Percentiles rank a stretch among this genome's conserved stretches.
Evolutionary conservation across 2,329 filamentous ascomycete species (phyloP).

Genomic region (Domatiomyces globalis): DNA sequence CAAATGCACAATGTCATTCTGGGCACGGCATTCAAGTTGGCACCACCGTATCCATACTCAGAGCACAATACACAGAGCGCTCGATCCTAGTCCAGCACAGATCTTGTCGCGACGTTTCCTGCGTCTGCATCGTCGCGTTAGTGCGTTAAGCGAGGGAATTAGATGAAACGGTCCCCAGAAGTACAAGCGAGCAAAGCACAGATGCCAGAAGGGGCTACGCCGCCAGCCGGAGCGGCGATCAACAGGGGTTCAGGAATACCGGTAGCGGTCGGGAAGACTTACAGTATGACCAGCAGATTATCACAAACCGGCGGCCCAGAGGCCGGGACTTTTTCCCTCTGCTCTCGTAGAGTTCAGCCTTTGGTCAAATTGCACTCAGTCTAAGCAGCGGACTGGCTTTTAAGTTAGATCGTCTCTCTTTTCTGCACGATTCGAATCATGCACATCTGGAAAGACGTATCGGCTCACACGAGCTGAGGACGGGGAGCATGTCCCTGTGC

Average conservation of each 20-base stretch:
- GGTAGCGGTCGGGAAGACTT: not conserved
- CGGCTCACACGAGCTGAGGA: not conserved
- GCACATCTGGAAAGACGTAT: not conserved
- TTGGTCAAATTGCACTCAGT: not conserved
- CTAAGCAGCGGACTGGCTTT: not conserved
- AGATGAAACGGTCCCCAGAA: not conserved
- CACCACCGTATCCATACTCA: too few relatives aligned
- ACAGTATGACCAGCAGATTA: not conserved
- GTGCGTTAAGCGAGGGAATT: not conserved
- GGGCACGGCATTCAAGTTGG: not conserved
- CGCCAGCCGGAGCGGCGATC: not conserved
- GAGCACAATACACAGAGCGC: too few relatives aligned
- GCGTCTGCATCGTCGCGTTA: too few relatives aligned
- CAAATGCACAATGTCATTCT: not conserved
- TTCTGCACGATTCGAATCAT: not conserved
- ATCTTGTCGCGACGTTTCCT: too few relatives aligned
- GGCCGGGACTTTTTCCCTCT: not conserved
- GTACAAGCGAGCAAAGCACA: not conserved
- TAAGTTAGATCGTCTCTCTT: not conserved
- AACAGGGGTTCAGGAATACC: not conserved
- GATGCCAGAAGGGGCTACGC: not conserved
- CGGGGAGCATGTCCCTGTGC: not conserved
- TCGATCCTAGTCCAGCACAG: too few relatives aligned
- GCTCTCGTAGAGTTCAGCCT: not conserved
- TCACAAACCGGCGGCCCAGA: not conserved